phyloP scores from a whole-genome alignment of 2,329 filamentous ascomycete species.

The Fusarium odoratissimum region DNA sequence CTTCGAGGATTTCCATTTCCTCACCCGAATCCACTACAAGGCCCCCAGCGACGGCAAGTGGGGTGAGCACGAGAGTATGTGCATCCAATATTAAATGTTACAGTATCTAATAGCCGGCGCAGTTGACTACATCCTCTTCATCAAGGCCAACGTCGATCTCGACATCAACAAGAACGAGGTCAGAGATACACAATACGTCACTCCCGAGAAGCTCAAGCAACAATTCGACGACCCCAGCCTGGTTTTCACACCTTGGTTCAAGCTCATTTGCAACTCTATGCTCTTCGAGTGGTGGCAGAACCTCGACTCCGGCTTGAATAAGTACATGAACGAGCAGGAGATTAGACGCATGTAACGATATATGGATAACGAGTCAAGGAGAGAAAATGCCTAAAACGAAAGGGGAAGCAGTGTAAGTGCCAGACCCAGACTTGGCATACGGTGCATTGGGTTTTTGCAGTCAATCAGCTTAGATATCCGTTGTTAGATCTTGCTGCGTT shows the following conservation, averaged over 20 bases:
- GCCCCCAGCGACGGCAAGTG: conserved; percentile 97
- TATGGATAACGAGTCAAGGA: conserved; percentile 5
- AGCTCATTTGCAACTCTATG: conserved; percentile 97
- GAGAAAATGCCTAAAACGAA: conserved; percentile 10
- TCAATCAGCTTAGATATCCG: conserved; percentile 47
- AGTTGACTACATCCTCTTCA: conserved; percentile 99
- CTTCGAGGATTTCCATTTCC: conserved; percentile 89
- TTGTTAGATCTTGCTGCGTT: conserved; percentile 19
- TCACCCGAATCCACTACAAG: conserved; percentile 98
- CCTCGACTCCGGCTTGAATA: conserved; percentile 82
- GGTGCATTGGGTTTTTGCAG: conserved; percentile 31
- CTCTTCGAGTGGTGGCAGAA: conserved; percentile 97
- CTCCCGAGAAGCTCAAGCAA: conserved; percentile 81
- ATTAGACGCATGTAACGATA: conserved; percentile 80
- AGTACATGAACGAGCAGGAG: conserved; percentile 85
- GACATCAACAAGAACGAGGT: conserved; percentile 89
- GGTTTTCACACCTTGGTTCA: conserved; percentile 98
- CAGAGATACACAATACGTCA: conserved; percentile 85
- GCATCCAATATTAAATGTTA: not conserved
- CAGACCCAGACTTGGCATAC: conserved; percentile 1
- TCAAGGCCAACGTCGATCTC: conserved; percentile 91
- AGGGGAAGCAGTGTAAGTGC: not conserved
- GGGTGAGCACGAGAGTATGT: conserved; percentile 97
- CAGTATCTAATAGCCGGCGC: conserved; percentile 29
- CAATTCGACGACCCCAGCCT: conserved; percentile 85